phyloP scores from a whole-genome alignment of 306 rosid species.

The Aeschynomene evenia region DNA sequence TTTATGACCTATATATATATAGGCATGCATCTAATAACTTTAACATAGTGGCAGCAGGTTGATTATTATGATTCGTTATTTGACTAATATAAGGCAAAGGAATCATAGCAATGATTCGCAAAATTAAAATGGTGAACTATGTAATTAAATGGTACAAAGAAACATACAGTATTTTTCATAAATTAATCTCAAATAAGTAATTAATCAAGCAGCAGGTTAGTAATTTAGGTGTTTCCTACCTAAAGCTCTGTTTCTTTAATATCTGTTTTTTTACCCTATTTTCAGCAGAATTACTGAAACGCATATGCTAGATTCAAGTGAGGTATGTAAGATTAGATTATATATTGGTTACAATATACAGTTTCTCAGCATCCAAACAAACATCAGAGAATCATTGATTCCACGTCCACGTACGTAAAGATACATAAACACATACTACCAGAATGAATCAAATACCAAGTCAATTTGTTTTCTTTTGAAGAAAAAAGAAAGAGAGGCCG shows the following conservation, averaged over 20 bases:
- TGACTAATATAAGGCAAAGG: background rate
- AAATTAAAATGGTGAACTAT: too few species aligned
- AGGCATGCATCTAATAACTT: constrained; percentile 30
- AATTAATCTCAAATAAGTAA: too few species aligned
- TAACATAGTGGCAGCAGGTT: constrained; percentile 23
- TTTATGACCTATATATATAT: background rate
- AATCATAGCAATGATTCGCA: too few species aligned
- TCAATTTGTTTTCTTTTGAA: background rate
- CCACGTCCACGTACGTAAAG: background rate
- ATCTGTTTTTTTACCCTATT: too few species aligned
- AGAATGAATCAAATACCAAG: background rate
- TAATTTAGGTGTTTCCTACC: background rate
- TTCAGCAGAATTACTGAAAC: background rate
- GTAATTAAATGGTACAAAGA: too few species aligned
- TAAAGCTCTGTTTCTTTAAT: background rate
- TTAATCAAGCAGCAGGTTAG: too few species aligned
- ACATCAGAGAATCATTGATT: background rate
- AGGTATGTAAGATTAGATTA: too few species aligned
- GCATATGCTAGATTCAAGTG: background rate
- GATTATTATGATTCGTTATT: constrained; percentile 26
- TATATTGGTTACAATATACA: too few species aligned
- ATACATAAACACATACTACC: background rate
- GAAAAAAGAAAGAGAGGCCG: background rate
- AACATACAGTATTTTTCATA: too few species aligned
- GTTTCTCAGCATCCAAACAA: too few species aligned